Conservation (phyloP, 2,329 filamentous ascomycete genomes). For the Cadophora gregata region DNA sequence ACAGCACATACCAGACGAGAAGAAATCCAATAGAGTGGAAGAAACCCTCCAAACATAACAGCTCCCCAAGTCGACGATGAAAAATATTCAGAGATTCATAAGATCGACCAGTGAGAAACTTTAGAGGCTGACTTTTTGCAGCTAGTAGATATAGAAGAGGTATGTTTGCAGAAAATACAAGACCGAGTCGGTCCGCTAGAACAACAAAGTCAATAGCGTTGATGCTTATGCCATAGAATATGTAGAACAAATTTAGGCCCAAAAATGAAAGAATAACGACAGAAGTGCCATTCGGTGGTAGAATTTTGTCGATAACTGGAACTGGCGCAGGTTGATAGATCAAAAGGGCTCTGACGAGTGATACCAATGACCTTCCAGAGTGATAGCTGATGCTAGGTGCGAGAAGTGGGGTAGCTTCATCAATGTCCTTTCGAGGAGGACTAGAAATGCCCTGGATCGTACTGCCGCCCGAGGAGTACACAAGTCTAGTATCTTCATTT, state of each 20-base stretch:
- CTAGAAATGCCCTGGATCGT: conserved; percentile 32
- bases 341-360: conserved; percentile 43
- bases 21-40: conserved; percentile 63
- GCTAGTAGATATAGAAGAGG: conserved; percentile 65
- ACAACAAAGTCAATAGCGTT: conserved; percentile 58
- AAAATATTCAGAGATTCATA: conserved; percentile 72
- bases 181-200: conserved; percentile 47
- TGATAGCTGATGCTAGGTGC: background rate
- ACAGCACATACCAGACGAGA: conserved; percentile 57
- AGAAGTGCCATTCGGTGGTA: conserved; percentile 63
- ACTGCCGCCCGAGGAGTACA: conserved; percentile 38
- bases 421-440: conserved; percentile 25
- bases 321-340: conserved; percentile 64
- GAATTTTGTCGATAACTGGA: conserved; percentile 59
- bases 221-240: conserved; percentile 58
- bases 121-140: conserved; percentile 70
- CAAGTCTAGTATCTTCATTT: conserved; percentile 17
- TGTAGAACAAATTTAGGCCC: conserved; percentile 62
- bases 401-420: conserved; percentile 39
- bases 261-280: conserved; percentile 58
- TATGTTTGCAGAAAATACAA: conserved; percentile 54
- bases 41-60: conserved; percentile 63
- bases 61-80: conserved; percentile 66
- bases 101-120: conserved; percentile 64
- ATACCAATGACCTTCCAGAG: conserved; percentile 17